A percentile compares a stretch with the other conserved stretches of the same genome.
These are phyloP conservation scores for Tetrahymena thermophila DNA, from an alignment of 73 alveolate genomes.

Conservation along the genomic window DNA sequence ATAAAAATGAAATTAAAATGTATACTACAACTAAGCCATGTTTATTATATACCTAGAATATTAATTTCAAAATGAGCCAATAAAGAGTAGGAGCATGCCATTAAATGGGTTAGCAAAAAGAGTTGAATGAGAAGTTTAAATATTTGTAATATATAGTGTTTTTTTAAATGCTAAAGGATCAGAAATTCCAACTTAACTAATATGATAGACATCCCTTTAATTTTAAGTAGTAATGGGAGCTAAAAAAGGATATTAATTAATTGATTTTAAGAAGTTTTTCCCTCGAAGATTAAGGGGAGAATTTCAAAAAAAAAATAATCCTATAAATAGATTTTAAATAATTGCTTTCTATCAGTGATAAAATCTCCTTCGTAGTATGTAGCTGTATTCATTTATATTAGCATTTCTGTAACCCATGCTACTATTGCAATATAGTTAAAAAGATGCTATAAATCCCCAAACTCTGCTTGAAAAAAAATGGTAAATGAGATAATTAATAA, in stretches of 20 bases:
- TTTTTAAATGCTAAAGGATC: background rate
- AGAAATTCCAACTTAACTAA: background rate
- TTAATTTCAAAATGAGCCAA: background rate
- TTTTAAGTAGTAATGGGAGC: background rate
- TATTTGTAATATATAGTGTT: background rate
- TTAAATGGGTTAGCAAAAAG: background rate
- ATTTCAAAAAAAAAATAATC: background rate
- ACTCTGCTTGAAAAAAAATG: background rate
- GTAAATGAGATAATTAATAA: background rate
- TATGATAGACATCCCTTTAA: background rate
- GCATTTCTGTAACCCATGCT: background rate
- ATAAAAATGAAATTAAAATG: background rate
- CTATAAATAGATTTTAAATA: background rate
- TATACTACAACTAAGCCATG: background rate
- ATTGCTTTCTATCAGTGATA: background rate
- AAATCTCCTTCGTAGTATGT: background rate
- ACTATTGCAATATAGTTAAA: background rate
- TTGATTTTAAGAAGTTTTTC: background rate
- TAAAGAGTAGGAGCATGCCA: background rate
- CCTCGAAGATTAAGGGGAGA: background rate
- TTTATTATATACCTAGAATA: background rate
- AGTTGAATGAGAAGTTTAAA: background rate
- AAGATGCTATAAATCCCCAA: background rate
- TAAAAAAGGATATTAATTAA: background rate
- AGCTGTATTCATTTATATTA: background rate